Percentiles rank a stretch among this genome's conserved stretches.
Evolutionary conservation across 225 moss, liverwort and hornwort species (phyloP).

Genomic region (Marchantia polymorpha): DNA sequence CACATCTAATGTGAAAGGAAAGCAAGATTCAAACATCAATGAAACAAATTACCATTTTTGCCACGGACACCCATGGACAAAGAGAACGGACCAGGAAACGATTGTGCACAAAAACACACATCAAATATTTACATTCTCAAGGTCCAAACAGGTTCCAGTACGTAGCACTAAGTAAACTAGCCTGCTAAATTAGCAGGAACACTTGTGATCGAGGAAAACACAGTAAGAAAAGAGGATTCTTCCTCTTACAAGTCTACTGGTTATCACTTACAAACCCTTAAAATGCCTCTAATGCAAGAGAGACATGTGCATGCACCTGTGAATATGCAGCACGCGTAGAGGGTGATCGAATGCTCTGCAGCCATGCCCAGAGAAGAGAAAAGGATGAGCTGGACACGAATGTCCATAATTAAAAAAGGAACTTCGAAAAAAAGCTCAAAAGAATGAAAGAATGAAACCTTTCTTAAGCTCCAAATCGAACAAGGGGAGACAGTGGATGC

Average conservation of each 20-base stretch:
- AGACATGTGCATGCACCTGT: constrained; percentile 53
- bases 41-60: neutral
- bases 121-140: neutral
- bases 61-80: neutral
- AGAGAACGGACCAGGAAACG: neutral
- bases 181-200: constrained; percentile 10
- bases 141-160: neutral
- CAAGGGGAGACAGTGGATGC: neutral
- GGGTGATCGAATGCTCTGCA: constrained; percentile 89
- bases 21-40: neutral
- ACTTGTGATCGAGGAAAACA: neutral
- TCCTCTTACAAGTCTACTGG: constrained; percentile 12
- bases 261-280: constrained; percentile 17
- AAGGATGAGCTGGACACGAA: constrained; percentile 28
- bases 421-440: constrained; percentile 3
- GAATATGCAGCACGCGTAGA: constrained; percentile 90
- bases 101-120: neutral
- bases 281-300: constrained; percentile 38
- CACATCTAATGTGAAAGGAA: neutral
- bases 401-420: constrained; percentile 14
- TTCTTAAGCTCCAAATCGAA: neutral
- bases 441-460: neutral
- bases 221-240: constrained; percentile 5
- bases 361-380: constrained; percentile 42
- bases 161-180: neutral